These are phyloP conservation scores for Margaritispora aquatica DNA, from an alignment of 495 filamentous ascomycete species.

Conservation along the genomic window DNA sequence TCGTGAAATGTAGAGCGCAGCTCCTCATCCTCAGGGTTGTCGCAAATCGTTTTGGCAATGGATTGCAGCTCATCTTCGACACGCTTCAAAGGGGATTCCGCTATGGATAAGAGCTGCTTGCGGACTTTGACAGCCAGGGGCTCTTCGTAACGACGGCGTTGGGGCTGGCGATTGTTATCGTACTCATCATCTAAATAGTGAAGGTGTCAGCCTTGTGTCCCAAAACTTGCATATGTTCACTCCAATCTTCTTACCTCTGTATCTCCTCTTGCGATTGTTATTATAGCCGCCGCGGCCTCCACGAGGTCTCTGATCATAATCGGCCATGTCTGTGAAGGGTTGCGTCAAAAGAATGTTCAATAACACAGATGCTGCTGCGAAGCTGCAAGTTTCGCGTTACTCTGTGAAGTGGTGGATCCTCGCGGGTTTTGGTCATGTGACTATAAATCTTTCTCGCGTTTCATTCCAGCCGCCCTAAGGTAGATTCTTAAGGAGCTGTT, in stretches of 20 bases:
- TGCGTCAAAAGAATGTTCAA: too few species aligned
- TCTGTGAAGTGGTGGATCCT: too few species aligned
- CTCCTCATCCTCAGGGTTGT: slow-evolving; percentile 77
- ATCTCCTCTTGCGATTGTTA: slow-evolving; percentile 66
- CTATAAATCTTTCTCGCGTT: too few species aligned
- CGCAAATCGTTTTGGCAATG: slow-evolving; percentile 69
- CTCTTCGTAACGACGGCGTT: slow-evolving; percentile 73
- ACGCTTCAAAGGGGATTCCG: slow-evolving; percentile 74
- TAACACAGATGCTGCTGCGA: too few species aligned
- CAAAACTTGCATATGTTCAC: not conserved
- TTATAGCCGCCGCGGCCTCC: slow-evolving; percentile 51
- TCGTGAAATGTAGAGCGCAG: slow-evolving; percentile 62
- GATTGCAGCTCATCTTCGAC: slow-evolving; percentile 74
- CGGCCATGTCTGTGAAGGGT: slow-evolving; percentile 65
- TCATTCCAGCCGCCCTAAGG: too few species aligned
- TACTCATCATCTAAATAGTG: slow-evolving; percentile 58
- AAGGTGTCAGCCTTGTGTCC: slow-evolving; percentile 15
- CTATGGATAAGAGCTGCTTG: slow-evolving; percentile 74
- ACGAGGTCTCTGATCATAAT: slow-evolving; percentile 60
- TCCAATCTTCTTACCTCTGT: slow-evolving; percentile 35
- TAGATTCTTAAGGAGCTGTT: too few species aligned
- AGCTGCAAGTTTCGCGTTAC: not conserved
- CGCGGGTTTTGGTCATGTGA: too few species aligned
- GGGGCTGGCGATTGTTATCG: slow-evolving; percentile 66
- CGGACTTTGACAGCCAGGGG: slow-evolving; percentile 69